Evolutionary conservation across 495 filamentous ascomycete species (phyloP).

Genomic region (Penicillium cosmopolitanum): DNA sequence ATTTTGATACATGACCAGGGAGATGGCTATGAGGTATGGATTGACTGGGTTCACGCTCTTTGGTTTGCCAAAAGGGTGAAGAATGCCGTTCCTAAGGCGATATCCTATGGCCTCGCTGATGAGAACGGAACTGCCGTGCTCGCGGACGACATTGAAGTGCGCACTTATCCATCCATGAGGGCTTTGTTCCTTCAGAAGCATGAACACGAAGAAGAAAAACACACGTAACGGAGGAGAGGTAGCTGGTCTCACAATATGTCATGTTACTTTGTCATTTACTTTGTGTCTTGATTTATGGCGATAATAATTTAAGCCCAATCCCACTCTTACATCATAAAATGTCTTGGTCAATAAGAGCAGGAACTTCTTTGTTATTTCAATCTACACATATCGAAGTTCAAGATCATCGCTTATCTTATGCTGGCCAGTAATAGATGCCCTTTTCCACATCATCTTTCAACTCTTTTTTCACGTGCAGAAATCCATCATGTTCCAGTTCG

Average conservation of each 20-base stretch:
- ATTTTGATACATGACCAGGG: constrained; percentile 14
- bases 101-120: constrained; percentile 4
- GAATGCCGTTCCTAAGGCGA: neutral
- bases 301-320: too few species aligned
- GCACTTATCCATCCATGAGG: constrained; percentile 15
- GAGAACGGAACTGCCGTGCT: constrained; percentile 4
- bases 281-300: neutral
- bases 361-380: too few species aligned
- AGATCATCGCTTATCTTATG: neutral
- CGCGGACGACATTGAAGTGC: constrained; percentile 10
- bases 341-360: too few species aligned
- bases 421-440: constrained; percentile 34
- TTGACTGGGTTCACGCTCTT: constrained; percentile 13
- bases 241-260: too few species aligned
- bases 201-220: constrained; percentile 6
- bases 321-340: too few species aligned
- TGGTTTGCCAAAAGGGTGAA: constrained; percentile 13
- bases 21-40: constrained; percentile 13
- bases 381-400: neutral
- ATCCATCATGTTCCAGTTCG: constrained; percentile 24
- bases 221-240: neutral
- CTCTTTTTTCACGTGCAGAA: constrained; percentile 28
- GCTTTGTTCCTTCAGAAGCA: constrained; percentile 14
- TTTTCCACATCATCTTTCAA: constrained; percentile 34
- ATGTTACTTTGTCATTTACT: neutral